phyloP scores from a whole-genome alignment of 2,329 filamentous ascomycete genomes.

The Xylaria sp. region DNA sequence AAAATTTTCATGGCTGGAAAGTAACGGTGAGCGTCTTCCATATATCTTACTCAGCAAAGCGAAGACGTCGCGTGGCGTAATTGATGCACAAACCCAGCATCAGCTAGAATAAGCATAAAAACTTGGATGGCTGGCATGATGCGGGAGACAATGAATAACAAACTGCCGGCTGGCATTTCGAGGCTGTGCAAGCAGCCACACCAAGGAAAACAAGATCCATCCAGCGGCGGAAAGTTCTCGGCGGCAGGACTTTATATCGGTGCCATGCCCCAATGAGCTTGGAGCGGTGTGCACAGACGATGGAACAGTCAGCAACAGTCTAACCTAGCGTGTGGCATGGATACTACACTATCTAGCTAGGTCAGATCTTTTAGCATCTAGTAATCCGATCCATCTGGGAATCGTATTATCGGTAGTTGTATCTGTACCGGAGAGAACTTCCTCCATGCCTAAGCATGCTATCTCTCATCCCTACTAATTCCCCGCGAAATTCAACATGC shows the following conservation, averaged over 20 bases:
- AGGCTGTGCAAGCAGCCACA: slow-evolving; percentile 33
- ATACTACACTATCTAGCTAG: neutral
- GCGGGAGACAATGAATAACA: neutral
- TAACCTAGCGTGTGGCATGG: neutral
- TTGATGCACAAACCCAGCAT: neutral
- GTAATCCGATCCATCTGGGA: slow-evolving; percentile 17
- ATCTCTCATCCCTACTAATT: neutral
- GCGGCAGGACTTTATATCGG: slow-evolving; percentile 3
- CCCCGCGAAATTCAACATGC: slow-evolving; percentile 3
- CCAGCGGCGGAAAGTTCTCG: slow-evolving; percentile 7
- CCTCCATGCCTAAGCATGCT: neutral
- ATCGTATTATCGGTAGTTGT: slow-evolving; percentile 9
- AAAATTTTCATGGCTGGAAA: slow-evolving; percentile 11
- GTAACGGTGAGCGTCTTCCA: slow-evolving; percentile 19
- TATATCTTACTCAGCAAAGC: slow-evolving; percentile 33
- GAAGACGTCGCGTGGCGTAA: slow-evolving; percentile 1
- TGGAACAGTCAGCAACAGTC: slow-evolving; percentile 36
- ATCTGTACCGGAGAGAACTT: neutral
- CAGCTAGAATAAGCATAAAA: slow-evolving; percentile 21
- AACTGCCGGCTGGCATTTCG: slow-evolving; percentile 32
- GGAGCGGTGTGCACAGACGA: slow-evolving; percentile 30
- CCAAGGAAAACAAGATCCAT: slow-evolving; percentile 1
- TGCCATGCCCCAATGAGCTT: neutral
- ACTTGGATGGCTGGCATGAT: neutral
- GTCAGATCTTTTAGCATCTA: slow-evolving; percentile 10